Conservation (phyloP, 2,329 filamentous ascomycete species). For the Tympanopsis confertula region DNA sequence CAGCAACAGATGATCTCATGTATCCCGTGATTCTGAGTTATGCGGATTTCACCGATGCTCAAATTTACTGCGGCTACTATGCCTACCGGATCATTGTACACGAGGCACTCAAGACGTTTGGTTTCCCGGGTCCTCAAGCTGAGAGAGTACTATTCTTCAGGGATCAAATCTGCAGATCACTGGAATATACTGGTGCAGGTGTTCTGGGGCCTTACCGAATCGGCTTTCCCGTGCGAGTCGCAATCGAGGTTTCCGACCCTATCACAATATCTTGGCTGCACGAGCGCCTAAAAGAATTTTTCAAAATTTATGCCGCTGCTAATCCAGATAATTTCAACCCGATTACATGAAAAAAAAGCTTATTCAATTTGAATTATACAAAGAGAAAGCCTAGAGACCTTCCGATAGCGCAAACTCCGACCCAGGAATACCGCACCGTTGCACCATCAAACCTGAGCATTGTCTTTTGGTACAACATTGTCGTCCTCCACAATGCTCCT, state of each 20-base stretch:
- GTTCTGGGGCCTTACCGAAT: not conserved
- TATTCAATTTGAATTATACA: too few species aligned
- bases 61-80: not conserved
- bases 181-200: not conserved
- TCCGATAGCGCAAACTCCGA: too few species aligned
- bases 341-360: too few species aligned
- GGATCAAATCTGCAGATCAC: not conserved
- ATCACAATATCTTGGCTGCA: not conserved
- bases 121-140: not conserved
- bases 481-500: too few species aligned
- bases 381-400: too few species aligned
- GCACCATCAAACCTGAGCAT: too few species aligned
- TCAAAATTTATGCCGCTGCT: not conserved
- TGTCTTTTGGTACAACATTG: too few species aligned
- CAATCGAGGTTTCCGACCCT: not conserved
- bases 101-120: not conserved
- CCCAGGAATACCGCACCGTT: too few species aligned
- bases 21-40: not conserved
- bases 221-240: not conserved
- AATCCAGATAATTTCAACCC: not conserved
- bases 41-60: not conserved
- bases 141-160: not conserved
- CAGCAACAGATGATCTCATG: not conserved
- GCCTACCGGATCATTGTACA: not conserved
- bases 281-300: not conserved